Evolutionary conservation across 2,329 filamentous ascomycete genomes (phyloP).

Genomic region (Neofusicoccum cordaticola): DNA sequence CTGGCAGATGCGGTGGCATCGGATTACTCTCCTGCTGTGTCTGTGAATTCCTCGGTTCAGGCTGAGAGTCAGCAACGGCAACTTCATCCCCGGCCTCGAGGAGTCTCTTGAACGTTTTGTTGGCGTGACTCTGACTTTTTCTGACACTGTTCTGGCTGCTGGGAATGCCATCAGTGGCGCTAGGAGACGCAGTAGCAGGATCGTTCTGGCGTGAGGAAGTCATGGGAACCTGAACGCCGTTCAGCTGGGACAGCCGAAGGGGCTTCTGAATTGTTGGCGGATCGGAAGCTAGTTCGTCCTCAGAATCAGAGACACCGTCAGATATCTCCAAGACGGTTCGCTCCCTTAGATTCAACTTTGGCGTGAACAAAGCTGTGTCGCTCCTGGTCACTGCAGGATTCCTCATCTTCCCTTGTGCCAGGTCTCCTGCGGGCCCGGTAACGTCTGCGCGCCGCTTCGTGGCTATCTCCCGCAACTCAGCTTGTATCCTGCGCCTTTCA

Average conservation of each 20-base stretch:
- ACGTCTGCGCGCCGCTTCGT: neutral
- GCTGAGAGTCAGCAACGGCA: constrained; percentile 48
- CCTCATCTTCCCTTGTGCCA: constrained; percentile 19
- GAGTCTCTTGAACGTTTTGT: neutral
- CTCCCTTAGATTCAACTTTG: constrained; percentile 19
- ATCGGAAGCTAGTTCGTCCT: constrained; percentile 30
- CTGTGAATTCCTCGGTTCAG: constrained; percentile 24
- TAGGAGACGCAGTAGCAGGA: neutral
- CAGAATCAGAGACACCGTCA: constrained; percentile 23
- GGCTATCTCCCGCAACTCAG: neutral
- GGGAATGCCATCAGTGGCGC: neutral
- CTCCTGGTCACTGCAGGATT: constrained; percentile 16
- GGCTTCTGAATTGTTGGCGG: constrained; percentile 20
- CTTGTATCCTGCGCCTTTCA: constrained; percentile 21
- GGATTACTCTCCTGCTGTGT: constrained; percentile 27
- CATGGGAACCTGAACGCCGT: constrained; percentile 33
- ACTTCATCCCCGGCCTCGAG: constrained; percentile 21
- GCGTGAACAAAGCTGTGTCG: constrained; percentile 28
- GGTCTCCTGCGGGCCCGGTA: constrained; percentile 18
- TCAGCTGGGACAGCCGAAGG: constrained; percentile 15
- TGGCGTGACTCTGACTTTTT: neutral
- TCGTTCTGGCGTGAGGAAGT: constrained; percentile 34
- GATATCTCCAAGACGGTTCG: constrained; percentile 22
- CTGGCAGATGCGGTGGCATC: constrained; percentile 28
- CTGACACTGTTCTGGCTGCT: neutral